A percentile compares a stretch with the other conserved stretches of the same genome.
phyloP scores from a whole-genome alignment of 2,329 filamentous ascomycete species.

The Penicillium italicum region DNA sequence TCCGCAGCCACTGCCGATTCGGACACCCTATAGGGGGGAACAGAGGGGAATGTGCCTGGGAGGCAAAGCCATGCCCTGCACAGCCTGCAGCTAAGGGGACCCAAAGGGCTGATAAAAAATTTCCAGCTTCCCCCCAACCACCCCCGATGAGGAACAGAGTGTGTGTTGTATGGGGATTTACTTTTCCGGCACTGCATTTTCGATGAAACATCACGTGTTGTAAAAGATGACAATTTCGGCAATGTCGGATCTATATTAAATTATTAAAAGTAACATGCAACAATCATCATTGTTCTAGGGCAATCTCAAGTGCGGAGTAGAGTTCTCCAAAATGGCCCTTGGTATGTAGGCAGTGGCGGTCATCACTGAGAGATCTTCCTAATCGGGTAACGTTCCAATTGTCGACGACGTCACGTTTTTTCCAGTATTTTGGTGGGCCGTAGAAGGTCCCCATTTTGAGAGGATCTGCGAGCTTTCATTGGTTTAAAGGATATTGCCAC shows the following conservation, averaged over 20 bases:
- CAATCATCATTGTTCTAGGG: constrained; percentile 4
- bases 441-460: background rate
- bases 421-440: constrained; percentile 7
- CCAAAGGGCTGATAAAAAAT: constrained; percentile 3
- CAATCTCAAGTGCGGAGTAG: background rate
- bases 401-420: constrained; percentile 23
- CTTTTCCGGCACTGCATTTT: background rate
- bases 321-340: background rate
- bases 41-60: constrained; percentile 16
- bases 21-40: constrained; percentile 10
- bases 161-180: background rate
- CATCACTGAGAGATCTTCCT: background rate
- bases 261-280: background rate
- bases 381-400: constrained; percentile 7
- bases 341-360: background rate
- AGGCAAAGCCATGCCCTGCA: constrained; percentile 9
- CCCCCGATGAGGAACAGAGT: background rate
- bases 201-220: background rate
- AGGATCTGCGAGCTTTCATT: background rate
- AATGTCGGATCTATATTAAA: background rate
- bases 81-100: constrained; percentile 9
- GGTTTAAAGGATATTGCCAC: constrained; percentile 10
- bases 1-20: constrained; percentile 23
- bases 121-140: background rate
- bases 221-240: background rate